phyloP scores from a whole-genome alignment of 495 filamentous ascomycete species.

The Penicillium dipodomyicola region DNA sequence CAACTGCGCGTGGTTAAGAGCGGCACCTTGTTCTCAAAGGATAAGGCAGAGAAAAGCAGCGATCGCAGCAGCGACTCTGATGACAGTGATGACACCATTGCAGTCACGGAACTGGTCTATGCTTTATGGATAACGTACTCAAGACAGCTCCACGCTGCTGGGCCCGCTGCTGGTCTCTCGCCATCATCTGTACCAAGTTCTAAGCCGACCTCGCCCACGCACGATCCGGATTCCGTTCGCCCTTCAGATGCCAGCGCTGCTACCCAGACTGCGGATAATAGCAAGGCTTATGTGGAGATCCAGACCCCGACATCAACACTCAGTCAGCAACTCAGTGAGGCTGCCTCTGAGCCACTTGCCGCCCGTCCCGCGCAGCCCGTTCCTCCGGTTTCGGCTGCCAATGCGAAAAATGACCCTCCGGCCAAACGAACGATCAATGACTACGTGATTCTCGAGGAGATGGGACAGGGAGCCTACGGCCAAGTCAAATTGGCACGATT shows the following conservation, averaged over 20 bases:
- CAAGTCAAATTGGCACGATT: constrained; percentile 95
- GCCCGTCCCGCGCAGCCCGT: constrained; percentile 47
- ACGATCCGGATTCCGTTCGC: constrained; percentile 8
- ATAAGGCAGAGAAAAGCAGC: constrained; percentile 39
- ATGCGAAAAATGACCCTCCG: constrained; percentile 32
- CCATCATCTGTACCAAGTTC: constrained; percentile 29
- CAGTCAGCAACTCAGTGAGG: constrained; percentile 72
- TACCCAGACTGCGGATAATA: constrained; percentile 9
- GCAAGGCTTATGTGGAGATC: constrained; percentile 29
- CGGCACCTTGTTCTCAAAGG: constrained; percentile 54
- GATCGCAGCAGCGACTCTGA: constrained; percentile 35
- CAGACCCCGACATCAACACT: constrained; percentile 62
- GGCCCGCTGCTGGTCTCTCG: constrained; percentile 51
- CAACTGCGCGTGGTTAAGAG: constrained; percentile 96
- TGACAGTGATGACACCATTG: constrained; percentile 39
- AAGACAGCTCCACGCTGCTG: constrained; percentile 77
- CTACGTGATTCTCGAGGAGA: constrained; percentile 92
- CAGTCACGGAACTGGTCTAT: constrained; percentile 78
- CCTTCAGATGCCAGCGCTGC: not conserved
- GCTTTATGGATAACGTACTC: constrained; percentile 98
- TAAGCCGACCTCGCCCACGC: constrained; percentile 20
- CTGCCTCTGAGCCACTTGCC: constrained; percentile 54
- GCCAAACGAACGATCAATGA: constrained; percentile 82
- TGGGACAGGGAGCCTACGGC: constrained; percentile 97
- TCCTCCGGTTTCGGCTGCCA: constrained; percentile 34